phyloP scores from a whole-genome alignment of 1,284 basidiomycete species.

The Irpex sp. region DNA sequence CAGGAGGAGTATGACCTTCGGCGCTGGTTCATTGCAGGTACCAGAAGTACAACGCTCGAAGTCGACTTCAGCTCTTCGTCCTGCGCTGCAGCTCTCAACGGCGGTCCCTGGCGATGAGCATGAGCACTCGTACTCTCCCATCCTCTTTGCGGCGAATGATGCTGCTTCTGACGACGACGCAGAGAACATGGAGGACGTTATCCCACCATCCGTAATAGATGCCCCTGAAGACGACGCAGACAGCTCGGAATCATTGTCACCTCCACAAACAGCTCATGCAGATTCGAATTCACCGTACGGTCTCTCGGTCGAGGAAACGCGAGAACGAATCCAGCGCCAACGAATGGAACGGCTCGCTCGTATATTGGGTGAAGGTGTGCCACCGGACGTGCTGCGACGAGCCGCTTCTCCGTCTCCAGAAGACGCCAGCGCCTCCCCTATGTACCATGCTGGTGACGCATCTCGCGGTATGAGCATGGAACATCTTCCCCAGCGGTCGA shows the following conservation, averaged over 20 bases:
- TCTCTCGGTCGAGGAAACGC: conserved; percentile 14
- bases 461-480: conserved; percentile 3
- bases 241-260: too few species aligned
- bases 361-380: conserved; percentile 37
- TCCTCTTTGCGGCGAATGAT: conserved; percentile 13
- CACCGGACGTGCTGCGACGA: conserved; percentile 33
- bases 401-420: conserved; percentile 19
- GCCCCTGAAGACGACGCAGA: neutral
- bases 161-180: neutral
- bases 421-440: conserved; percentile 8
- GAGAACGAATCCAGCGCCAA: conserved; percentile 27
- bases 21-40: conserved; percentile 4
- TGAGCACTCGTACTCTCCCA: conserved; percentile 17
- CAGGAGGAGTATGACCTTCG: conserved; percentile 23
- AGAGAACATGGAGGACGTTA: neutral
- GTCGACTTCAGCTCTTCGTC: conserved; percentile 22
- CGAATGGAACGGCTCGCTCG: conserved; percentile 38
- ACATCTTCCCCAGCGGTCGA: conserved; percentile 13
- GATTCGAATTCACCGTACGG: conserved; percentile 17
- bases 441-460: neutral
- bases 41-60: conserved; percentile 21
- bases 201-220: neutral
- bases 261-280: neutral
- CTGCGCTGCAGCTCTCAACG: conserved; percentile 18
- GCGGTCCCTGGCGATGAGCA: conserved; percentile 1